Base-by-base conservation (phyloP, 1,284 basidiomycete species). In the Austropuccinia psidii region DNA sequence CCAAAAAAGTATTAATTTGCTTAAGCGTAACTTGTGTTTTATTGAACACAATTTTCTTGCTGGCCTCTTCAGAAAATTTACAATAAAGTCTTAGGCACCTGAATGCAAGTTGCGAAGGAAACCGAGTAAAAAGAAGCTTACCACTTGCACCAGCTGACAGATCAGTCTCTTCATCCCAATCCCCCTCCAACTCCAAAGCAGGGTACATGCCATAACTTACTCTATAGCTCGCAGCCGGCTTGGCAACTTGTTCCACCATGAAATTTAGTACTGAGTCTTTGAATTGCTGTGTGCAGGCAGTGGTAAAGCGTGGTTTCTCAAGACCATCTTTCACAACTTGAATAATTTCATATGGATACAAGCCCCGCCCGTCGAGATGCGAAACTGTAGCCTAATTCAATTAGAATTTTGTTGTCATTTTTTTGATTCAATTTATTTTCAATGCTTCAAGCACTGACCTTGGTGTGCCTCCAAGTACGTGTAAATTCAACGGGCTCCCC, bases 311-410 rank as follows among this genome's bases (percentile, higher is more conserved):
- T 31, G 83, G 83, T 7, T 85, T 84, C 4, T 83, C 81, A 29
- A 94, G 82, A 77, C 89, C 87, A 19, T 82, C 82, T 69, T 90
- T 85, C 19, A 90, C 86, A 39, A 91, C 84, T 65, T 91, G 86
- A 75, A 88, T 80, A 72, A 98, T 89, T 81, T 98, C 90, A 80
- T 87, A 98, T 0, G 96, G 96, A 9, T 95, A 82, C 4, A 99
- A 83, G 17, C 88, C 85, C 27, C 78, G 62, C 1, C 69, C 85
- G 84, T 54, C 86, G 86, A 27, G 87, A 83, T 66, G 50, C 33
- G 85, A 83, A 2, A 85, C 61, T 41, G 72, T 74, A 31, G 67
- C 67, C 74, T 75, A 19, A 39, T 17, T 24, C 8, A 19, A 49
- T n/a, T 33, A 17, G 41, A n/a, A 45, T 61, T 9, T 47, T 55